Conservation (phyloP, 2,329 filamentous ascomycete species). For the Sclerotinia spermophila region DNA sequence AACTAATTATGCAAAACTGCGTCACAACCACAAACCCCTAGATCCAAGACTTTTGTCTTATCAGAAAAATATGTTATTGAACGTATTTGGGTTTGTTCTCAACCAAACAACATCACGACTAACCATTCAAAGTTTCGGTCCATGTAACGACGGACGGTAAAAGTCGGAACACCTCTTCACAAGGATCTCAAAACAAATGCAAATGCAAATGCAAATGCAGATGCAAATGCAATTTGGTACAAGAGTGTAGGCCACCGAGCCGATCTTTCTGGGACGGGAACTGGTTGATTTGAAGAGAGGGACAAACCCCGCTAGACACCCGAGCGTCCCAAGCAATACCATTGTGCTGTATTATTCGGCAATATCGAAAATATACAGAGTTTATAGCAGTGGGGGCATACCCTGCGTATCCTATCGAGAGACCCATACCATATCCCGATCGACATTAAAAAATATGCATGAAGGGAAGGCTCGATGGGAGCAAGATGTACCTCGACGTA, state of each 20-base stretch:
- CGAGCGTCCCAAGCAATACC: neutral
- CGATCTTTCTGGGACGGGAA: neutral
- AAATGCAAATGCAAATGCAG: neutral
- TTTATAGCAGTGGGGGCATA: neutral
- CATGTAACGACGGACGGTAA: neutral
- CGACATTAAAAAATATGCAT: neutral
- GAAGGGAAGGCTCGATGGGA: neutral
- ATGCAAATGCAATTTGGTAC: neutral
- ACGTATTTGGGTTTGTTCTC: neutral
- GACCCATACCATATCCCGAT: neutral
- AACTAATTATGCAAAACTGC: constrained; percentile 4
- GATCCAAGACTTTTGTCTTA: constrained; percentile 2
- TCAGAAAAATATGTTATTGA: neutral
- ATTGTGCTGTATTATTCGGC: neutral
- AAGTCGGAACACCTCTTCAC: neutral
- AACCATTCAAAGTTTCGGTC: neutral
- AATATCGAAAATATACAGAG: neutral
- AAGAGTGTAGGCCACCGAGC: neutral
- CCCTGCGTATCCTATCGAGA: neutral
- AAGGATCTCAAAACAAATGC: neutral
- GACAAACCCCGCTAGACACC: neutral
- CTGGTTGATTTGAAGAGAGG: neutral
- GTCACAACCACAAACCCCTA: neutral
- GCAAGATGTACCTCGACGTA: neutral
- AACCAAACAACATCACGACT: neutral